Base-by-base conservation (phyloP, 495 filamentous ascomycete genomes). In the Darksidea phi region DNA sequence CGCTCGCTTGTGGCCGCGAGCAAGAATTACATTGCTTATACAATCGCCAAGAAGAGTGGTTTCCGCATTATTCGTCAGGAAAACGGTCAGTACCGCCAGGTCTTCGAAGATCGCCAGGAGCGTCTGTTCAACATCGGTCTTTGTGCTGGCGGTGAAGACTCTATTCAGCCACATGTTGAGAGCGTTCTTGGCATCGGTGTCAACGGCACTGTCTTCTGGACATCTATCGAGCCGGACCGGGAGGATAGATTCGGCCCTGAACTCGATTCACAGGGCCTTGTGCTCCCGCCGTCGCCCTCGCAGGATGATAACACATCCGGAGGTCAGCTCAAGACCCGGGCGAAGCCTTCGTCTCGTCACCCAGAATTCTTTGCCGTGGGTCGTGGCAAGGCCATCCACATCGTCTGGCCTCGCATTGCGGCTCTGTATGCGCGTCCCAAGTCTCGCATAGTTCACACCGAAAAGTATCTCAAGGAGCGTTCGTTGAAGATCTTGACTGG, bases 141-240 rank as follows among this genome's bases (percentile, higher is more conserved):
- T 25, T 93, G 89, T 23, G 80, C 83, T n/a, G 18, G 47, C 25
- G 53, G 56, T 11, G 47, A 56, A 15, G 59, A 66, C 6, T 72
- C 79, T 1, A 52, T 34, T n/a, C 41, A 59, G 1, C 12, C 50
- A 11, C 17, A 3, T 20, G 18, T 77, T 37, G 90, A 96, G 68
- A 83, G 87, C 25, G 82, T 99, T 49, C 85, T 99, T 57, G 95
- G 86, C 36, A 97, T 92, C 60, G 93, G 91, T 56, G 84, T 97
- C 64, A 95, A 90, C 70, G 95, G 95, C 7, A 85, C 91, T 8
- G 91, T 97, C 1, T 96, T 96, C 74, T 99, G 94, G 88, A 83
- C 89, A 13, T 77, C 87, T 64, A 81, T 82, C 43, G 84, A 86
- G 48, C 28, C 37, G 10, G 18, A 18, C 1, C 59, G 54, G 4